phyloP scores from a whole-genome alignment of 1,284 basidiomycete species.

The Amylostereum areolatum region DNA sequence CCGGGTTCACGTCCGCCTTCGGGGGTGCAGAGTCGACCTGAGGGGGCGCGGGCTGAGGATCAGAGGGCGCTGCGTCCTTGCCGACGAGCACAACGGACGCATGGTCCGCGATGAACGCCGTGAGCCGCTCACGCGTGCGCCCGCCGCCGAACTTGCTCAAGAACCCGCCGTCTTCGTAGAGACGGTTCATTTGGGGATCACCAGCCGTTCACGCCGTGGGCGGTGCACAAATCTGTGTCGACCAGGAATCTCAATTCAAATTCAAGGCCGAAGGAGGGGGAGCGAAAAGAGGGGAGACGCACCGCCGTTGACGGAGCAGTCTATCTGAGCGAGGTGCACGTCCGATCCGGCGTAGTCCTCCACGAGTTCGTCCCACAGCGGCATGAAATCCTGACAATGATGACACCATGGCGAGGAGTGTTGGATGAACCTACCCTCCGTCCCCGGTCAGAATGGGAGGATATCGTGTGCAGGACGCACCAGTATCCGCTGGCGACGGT shows the following conservation, averaged over 20 bases:
- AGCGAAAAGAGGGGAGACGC: constrained; percentile 22
- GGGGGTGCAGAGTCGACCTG: constrained; percentile 11
- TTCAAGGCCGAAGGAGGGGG: background rate
- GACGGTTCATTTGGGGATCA: constrained; percentile 77
- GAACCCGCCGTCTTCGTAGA: constrained; percentile 67
- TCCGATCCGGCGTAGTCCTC: constrained; percentile 52
- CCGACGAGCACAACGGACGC: constrained; percentile 17
- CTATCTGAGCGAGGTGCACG: constrained; percentile 79
- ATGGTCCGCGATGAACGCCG: constrained; percentile 41
- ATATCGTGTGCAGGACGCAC: constrained; percentile 38
- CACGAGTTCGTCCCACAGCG: constrained; percentile 78
- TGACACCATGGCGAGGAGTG: constrained; percentile 75
- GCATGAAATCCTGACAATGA: constrained; percentile 75
- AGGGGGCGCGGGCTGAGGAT: constrained; percentile 10
- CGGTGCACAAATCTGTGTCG: constrained; percentile 80
- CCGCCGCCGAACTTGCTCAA: constrained; percentile 52
- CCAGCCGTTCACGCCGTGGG: constrained; percentile 66
- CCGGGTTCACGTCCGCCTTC: constrained; percentile 43
- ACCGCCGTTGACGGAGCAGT: constrained; percentile 84
- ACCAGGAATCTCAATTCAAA: no score
- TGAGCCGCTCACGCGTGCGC: constrained; percentile 44
- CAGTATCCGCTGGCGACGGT: constrained; percentile 62
- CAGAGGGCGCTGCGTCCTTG: constrained; percentile 4
- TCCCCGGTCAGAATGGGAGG: no score
- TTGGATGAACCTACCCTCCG: constrained; percentile 52